A percentile compares a stretch with the other conserved stretches of the same genome.
Evolutionary conservation across 2,329 filamentous ascomycete genomes (phyloP).

Genomic region (Penicillium palitans): DNA sequence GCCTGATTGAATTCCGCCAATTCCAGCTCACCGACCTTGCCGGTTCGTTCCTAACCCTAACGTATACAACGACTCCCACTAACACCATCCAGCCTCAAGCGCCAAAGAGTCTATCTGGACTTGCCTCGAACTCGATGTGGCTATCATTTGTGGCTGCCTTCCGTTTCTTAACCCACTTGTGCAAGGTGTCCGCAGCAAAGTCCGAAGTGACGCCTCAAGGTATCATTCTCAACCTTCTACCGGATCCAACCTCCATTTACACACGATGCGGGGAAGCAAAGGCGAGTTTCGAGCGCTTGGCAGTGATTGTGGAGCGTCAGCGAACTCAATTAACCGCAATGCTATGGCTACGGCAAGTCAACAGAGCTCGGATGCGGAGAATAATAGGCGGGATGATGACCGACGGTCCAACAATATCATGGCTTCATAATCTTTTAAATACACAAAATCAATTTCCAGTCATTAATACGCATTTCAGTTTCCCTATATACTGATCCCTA

Average conservation of each 20-base stretch:
- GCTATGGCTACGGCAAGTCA: neutral
- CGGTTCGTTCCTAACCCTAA: neutral
- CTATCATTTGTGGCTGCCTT: neutral
- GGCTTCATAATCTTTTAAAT: neutral
- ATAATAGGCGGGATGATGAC: neutral
- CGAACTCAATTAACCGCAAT: neutral
- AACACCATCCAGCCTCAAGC: neutral
- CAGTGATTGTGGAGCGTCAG: neutral
- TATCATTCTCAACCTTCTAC: neutral
- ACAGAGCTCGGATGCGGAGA: neutral
- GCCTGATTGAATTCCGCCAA: neutral
- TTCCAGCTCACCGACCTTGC: neutral
- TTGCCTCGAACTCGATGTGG: neutral
- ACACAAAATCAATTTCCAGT: neutral
- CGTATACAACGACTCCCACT: neutral
- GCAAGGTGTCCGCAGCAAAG: neutral
- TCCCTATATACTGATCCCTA: neutral
- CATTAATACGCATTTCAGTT: neutral
- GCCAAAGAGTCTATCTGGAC: conserved; percentile 2
- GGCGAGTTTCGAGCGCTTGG: neutral
- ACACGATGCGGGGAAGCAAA: neutral
- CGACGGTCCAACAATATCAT: neutral
- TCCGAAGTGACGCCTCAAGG: neutral
- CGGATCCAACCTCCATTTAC: neutral
- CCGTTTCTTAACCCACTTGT: neutral